Conservation (phyloP, 371 early-diverging fungal genomes). For the Mortierella sp. region DNA sequence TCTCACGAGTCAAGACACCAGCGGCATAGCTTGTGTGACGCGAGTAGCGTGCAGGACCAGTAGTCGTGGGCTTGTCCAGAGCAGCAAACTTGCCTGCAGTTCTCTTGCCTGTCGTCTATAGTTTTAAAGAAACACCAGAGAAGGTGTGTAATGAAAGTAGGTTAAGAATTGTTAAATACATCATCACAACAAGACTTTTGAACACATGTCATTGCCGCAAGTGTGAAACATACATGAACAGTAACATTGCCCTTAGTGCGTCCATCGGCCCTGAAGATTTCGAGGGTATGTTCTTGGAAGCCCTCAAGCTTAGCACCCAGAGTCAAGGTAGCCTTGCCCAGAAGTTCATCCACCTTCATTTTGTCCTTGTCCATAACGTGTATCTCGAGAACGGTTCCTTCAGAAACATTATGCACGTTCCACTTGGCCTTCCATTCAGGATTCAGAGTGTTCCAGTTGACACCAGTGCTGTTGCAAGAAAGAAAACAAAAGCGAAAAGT, state of each 20-base stretch:
- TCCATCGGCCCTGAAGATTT: constrained; percentile 18
- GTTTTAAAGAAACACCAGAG: not conserved
- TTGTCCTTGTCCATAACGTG: constrained; percentile 47
- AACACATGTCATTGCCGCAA: not conserved
- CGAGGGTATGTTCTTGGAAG: constrained; percentile 25
- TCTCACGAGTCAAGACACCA: constrained; percentile 43
- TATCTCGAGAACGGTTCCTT: constrained; percentile 31
- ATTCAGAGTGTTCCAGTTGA: constrained; percentile 43
- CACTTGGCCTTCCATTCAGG: constrained; percentile 49
- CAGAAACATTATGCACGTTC: constrained; percentile 35
- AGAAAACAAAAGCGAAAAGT: not conserved
- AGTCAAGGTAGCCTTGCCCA: constrained; percentile 26
- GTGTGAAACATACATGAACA: constrained; percentile 4
- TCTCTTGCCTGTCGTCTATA: constrained; percentile 8
- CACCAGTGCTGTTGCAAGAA: constrained; percentile 30
- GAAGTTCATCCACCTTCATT: constrained; percentile 39
- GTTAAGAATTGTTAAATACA: no score
- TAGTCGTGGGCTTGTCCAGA: constrained; percentile 26
- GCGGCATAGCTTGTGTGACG: constrained; percentile 58
- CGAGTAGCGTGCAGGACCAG: constrained; percentile 45
- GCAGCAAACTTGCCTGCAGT: constrained; percentile 19
- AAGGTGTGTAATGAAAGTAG: no score
- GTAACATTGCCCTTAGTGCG: constrained; percentile 26
- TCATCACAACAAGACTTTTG: no score
- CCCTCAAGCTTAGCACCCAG: constrained; percentile 37